Base-by-base conservation (phyloP, 768 basidiomycete species). In the Pilatotrama ljubarskyi region DNA sequence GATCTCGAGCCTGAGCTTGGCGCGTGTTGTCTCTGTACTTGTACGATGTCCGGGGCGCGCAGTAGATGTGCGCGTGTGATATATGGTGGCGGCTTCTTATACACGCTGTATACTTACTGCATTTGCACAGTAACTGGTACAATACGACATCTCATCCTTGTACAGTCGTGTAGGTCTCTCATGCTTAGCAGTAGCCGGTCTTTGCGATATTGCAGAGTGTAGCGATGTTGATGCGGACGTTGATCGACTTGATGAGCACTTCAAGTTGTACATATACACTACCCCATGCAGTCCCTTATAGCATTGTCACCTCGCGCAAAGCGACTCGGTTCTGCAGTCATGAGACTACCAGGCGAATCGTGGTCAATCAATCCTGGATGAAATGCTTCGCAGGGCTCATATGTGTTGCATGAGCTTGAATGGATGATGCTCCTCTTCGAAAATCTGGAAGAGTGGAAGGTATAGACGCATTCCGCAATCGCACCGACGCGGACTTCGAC, bases 221-320 rank as follows among this genome's bases (percentile, higher is more conserved):
- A 49, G 38, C 37, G 20, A 49, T 41, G 38, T 57, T n/a, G 46
- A 37, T 56, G 55, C 36, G 47, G 55, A 56, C 55, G 29, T 48
- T 48, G 44, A 40, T 48, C 46, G 6, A 15, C 15, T 10, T 40
- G 3, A 49, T 48, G 11, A 38, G 22, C 55, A 56, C 47, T 29
- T n/a, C n/a, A n/a, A n/a, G n/a, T n/a, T 56, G 43, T 49, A 48
- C 43, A 38, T 35, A 50, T 42, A 57, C 29, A 57, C 32, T 36
- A 11, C 37, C 38, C 8, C 47, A 57, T 57, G 55, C 46, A 26
- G 40, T 42, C 47, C 43, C 20, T 5, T 25, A 50, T 50, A 5
- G 15, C 35, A 48, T 29, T 32, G 14, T n/a, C n/a, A n/a, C 22
- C 24, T 44, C 9, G 13, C 9, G 29, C 29, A 32, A 4, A 32